Evolutionary conservation across 2,329 filamentous ascomycete species (phyloP).

Genomic region (Aspergillus fischeri): DNA sequence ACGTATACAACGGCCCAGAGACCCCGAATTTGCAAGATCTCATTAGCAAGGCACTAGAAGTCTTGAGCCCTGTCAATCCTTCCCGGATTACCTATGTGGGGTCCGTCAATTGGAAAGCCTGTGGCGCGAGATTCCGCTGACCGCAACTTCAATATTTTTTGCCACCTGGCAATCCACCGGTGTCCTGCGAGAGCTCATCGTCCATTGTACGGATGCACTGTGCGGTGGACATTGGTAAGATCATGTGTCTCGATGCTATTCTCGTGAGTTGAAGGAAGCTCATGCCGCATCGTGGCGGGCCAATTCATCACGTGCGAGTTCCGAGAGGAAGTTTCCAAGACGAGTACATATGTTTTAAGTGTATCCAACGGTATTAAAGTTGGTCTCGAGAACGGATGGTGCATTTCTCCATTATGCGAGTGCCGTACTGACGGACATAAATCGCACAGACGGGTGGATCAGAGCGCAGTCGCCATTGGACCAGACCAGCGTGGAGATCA

Average conservation of each 20-base stretch:
- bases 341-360: not conserved
- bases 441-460: not conserved
- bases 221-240: not conserved
- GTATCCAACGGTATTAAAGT: not conserved
- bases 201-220: not conserved
- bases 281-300: not conserved
- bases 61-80: not conserved
- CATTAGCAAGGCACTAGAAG: not conserved
- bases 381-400: not conserved
- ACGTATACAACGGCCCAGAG: not conserved
- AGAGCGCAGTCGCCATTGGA: not conserved
- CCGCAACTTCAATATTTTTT: constrained; percentile 21
- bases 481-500: constrained; percentile 2
- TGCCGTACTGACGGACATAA: not conserved
- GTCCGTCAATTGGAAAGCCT: not conserved
- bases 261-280: not conserved
- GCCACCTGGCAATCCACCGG: constrained; percentile 14
- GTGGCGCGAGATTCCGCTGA: constrained; percentile 21
- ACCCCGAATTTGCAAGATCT: not conserved
- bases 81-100: not conserved
- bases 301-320: not conserved
- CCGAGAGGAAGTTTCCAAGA: not conserved
- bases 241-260: not conserved
- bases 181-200: not conserved
- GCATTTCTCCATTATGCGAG: not conserved